Conservation (phyloP, 1,139 yeast species). For the Tardiomyces blankii region DNA sequence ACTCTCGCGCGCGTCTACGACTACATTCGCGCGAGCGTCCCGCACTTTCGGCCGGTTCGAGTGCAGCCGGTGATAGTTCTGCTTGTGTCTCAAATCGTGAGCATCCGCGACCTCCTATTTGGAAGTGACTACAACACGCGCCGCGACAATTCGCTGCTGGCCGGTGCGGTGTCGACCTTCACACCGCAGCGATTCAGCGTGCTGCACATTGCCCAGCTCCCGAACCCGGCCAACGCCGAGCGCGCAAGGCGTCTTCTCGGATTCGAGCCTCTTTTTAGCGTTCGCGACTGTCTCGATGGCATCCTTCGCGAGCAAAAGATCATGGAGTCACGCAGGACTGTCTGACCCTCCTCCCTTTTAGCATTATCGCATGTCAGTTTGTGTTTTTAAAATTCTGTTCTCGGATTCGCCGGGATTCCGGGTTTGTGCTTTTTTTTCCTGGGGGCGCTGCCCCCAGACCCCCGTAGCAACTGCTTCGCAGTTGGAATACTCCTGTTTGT, state of each 20-base stretch:
- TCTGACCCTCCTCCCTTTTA: no score
- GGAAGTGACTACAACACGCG: constrained; percentile 1
- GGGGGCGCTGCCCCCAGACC: no score
- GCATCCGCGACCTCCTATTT: constrained; percentile 3
- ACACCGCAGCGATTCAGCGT: constrained; percentile 17
- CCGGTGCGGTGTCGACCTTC: constrained; percentile 11
- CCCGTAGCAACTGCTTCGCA: no score
- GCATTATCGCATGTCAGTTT: no score
- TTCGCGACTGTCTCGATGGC: not conserved
- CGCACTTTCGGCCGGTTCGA: constrained; percentile 7
- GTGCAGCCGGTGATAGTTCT: constrained; percentile 15
- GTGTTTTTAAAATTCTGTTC: no score
- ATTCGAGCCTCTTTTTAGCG: constrained; percentile 7
- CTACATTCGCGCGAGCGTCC: constrained; percentile 9
- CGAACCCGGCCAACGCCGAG: constrained; percentile 8
- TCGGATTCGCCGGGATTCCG: no score
- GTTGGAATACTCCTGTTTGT: no score
- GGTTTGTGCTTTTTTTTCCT: no score
- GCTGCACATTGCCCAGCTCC: constrained; percentile 15
- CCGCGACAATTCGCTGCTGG: constrained; percentile 7
- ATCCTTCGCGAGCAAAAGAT: not conserved
- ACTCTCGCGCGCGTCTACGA: constrained; percentile 13
- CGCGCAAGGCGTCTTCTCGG: constrained; percentile 9
- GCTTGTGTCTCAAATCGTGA: constrained; percentile 9
- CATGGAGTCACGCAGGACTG: not conserved